These are phyloP conservation scores for Globisporangium solare DNA, from an alignment of 352 stramenopile genomes.

Conservation along the genomic window DNA sequence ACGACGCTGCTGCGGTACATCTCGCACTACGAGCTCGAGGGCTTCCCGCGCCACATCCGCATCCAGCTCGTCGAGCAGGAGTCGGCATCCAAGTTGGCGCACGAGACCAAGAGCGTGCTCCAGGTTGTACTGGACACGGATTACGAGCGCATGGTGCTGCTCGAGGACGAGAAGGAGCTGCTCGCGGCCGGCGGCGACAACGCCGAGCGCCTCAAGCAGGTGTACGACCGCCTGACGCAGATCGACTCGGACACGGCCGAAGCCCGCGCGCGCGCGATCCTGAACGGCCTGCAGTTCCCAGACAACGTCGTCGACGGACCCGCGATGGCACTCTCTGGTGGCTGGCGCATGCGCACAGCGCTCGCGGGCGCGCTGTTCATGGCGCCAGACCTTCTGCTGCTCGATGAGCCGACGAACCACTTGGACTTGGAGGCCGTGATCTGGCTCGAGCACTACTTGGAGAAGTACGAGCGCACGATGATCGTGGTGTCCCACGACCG, in stretches of 20 bases:
- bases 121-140: constrained; percentile 93
- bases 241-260: constrained; percentile 91
- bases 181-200: constrained; percentile 35
- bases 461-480: constrained; percentile 91
- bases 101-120: constrained; percentile 86
- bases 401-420: constrained; percentile 94
- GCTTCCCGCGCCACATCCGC: constrained; percentile 93
- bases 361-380: constrained; percentile 95
- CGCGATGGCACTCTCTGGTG: constrained; percentile 90
- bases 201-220: constrained; percentile 56
- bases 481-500: constrained; percentile 95
- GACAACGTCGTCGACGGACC: constrained; percentile 88
- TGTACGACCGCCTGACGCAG: constrained; percentile 86
- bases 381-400: constrained; percentile 91
- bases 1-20: constrained; percentile 96
- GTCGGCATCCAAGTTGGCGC: constrained; percentile 77
- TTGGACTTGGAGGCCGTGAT: constrained; percentile 91
- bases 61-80: constrained; percentile 97
- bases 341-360: constrained; percentile 92
- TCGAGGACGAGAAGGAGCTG: constrained; percentile 93
- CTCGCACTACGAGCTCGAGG: constrained; percentile 94
- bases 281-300: constrained; percentile 93
- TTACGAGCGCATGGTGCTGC: constrained; percentile 90
- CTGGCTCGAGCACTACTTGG: constrained; percentile 90
- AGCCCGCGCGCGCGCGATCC: constrained; percentile 86